A percentile compares a stretch with the other conserved stretches of the same genome.
phyloP scores from a whole-genome alignment of 1,139 yeast genomes.

The Blastobotrys raffinosifermentans region DNA sequence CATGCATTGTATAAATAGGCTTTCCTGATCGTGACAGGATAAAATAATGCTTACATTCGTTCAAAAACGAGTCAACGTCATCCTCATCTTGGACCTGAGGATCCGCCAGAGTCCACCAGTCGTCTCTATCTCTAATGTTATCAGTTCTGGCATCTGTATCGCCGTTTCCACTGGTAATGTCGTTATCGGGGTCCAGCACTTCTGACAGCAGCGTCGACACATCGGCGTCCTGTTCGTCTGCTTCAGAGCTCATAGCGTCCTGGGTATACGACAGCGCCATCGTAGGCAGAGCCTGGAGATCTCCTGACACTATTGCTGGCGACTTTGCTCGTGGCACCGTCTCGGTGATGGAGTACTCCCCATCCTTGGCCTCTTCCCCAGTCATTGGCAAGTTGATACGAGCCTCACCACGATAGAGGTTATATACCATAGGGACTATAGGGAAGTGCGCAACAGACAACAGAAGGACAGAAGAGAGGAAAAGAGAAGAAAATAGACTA shows the following conservation, averaged over 20 bases:
- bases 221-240: conserved; percentile 13
- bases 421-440: too few species aligned
- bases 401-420: too few species aligned
- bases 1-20: conserved; percentile 80
- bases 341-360: too few species aligned
- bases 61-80: conserved; percentile 37
- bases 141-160: conserved; percentile 23
- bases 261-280: conserved; percentile 21
- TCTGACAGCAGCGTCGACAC: conserved; percentile 24
- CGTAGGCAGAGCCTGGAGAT: conserved; percentile 22
- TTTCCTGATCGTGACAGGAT: conserved; percentile 90
- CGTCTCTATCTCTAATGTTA: conserved; percentile 9
- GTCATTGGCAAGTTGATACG: too few species aligned
- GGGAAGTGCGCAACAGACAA: too few species aligned
- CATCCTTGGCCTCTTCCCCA: too few species aligned
- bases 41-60: conserved; percentile 61
- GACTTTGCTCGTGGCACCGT: too few species aligned
- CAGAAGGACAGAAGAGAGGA: too few species aligned
- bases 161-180: conserved; percentile 15
- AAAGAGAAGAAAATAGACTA: too few species aligned
- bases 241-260: conserved; percentile 7
- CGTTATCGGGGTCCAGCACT: conserved; percentile 18
- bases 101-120: conserved; percentile 6
- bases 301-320: neutral
- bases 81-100: conserved; percentile 5